Evolutionary conservation across 2,329 filamentous ascomycete species (phyloP).

Genomic region (Botrytis squamosa): DNA sequence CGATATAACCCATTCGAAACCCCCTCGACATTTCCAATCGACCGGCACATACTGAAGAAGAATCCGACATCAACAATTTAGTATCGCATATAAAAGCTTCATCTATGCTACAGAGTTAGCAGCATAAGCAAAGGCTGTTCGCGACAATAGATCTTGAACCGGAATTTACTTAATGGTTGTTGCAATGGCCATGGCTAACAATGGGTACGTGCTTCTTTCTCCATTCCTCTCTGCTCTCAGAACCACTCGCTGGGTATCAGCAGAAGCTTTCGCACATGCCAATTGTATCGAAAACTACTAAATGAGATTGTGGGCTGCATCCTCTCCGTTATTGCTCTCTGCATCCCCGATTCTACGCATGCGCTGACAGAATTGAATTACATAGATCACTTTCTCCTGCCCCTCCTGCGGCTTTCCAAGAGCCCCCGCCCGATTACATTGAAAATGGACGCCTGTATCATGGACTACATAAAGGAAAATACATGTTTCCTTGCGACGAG

Average conservation of each 20-base stretch:
- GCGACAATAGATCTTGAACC: constrained; percentile 13
- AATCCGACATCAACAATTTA: background rate
- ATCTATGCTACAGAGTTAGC: constrained; percentile 11
- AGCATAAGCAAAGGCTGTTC: constrained; percentile 16
- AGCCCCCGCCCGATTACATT: constrained; percentile 44
- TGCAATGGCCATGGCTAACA: constrained; percentile 34
- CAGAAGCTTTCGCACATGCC: constrained; percentile 6
- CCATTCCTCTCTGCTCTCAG: constrained; percentile 5
- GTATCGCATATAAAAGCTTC: background rate
- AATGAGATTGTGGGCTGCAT: background rate
- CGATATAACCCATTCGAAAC: constrained; percentile 4
- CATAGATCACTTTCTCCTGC: constrained; percentile 24
- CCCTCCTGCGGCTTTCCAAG: constrained; percentile 13
- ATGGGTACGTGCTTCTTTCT: constrained; percentile 34
- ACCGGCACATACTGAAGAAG: background rate
- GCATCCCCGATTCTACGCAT: background rate
- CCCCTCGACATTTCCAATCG: background rate
- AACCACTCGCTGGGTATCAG: background rate
- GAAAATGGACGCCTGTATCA: constrained; percentile 73
- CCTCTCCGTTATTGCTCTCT: background rate
- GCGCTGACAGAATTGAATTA: constrained; percentile 26
- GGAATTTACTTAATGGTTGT: constrained; percentile 31
- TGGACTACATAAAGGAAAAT: constrained; percentile 64
- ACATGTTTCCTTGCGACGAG: constrained; percentile 76
- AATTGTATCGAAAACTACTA: background rate